A percentile compares a stretch with the other conserved stretches of the same genome.
These are phyloP conservation scores for Ascochyta clinopodiicola DNA, from an alignment of 2,329 filamentous ascomycete genomes.

Conservation along the genomic window DNA sequence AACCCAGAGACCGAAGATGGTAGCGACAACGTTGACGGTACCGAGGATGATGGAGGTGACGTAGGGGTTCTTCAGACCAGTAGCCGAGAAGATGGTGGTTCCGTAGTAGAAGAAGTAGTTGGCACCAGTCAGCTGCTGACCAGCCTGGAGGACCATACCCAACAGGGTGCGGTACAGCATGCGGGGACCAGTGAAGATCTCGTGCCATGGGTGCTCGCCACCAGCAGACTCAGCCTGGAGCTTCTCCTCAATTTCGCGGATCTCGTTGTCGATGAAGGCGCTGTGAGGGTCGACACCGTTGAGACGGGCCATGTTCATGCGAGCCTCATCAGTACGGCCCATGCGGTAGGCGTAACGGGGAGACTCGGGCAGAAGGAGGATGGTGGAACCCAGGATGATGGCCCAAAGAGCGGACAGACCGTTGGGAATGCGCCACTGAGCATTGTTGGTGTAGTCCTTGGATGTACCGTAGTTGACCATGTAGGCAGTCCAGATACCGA, in stretches of 20 bases:
- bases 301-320: conserved; percentile 59
- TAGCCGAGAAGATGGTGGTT: conserved; percentile 54
- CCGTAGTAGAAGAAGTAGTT: conserved; percentile 70
- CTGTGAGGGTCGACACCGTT: conserved; percentile 64
- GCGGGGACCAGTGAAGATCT: conserved; percentile 69
- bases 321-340: conserved; percentile 58
- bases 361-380: conserved; percentile 63
- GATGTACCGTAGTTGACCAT: conserved; percentile 67
- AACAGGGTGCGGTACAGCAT: conserved; percentile 71
- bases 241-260: conserved; percentile 64
- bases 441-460: conserved; percentile 54
- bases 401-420: conserved; percentile 65
- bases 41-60: conserved; percentile 58
- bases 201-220: conserved; percentile 54
- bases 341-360: conserved; percentile 65
- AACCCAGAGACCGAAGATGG: conserved; percentile 54
- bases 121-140: conserved; percentile 72
- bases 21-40: conserved; percentile 57
- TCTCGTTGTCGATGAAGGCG: conserved; percentile 59
- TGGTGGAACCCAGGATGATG: conserved; percentile 60
- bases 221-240: conserved; percentile 58
- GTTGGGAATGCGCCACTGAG: conserved; percentile 69
- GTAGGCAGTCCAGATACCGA: conserved; percentile 66
- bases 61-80: conserved; percentile 52
- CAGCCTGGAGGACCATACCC: conserved; percentile 68